These are phyloP conservation scores for Prorocentrum cordatum DNA, from an alignment of 169 alveolate species.

Conservation along the genomic window DNA sequence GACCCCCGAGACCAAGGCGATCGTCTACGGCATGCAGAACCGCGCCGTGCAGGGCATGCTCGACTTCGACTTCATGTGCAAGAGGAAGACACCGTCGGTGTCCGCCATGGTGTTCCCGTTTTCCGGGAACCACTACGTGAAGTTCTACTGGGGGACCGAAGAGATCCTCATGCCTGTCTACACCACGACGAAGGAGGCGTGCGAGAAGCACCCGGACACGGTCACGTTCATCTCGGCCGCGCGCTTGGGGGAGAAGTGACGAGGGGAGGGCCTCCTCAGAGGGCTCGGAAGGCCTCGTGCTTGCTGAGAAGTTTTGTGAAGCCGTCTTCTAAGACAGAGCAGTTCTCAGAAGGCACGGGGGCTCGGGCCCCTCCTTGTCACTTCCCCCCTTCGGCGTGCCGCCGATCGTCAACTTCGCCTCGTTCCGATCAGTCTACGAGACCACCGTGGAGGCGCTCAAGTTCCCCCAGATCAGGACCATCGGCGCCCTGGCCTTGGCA, in stretches of 20 bases:
- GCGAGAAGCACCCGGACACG: too few species aligned
- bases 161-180: slow-evolving; percentile 71
- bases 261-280: too few species aligned
- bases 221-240: too few species aligned
- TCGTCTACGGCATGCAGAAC: slow-evolving; percentile 73
- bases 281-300: too few species aligned
- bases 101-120: slow-evolving; percentile 67
- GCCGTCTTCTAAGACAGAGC: too few species aligned
- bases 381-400: too few species aligned
- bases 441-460: slow-evolving; percentile 63
- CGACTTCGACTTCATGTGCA: slow-evolving; percentile 73
- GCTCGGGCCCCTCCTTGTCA: neutral
- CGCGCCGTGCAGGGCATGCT: slow-evolving; percentile 75
- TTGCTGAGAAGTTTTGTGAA: too few species aligned
- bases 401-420: slow-evolving; percentile 73
- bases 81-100: slow-evolving; percentile 62
- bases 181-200: slow-evolving; percentile 70
- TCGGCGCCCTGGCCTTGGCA: slow-evolving; percentile 14
- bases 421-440: slow-evolving; percentile 72
- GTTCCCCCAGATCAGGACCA: slow-evolving; percentile 64
- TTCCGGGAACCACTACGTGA: slow-evolving; percentile 62
- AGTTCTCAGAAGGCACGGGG: too few species aligned
- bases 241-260: too few species aligned
- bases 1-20: slow-evolving; percentile 52
- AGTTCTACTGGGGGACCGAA: slow-evolving; percentile 72